Evolutionary conservation across 2,329 filamentous ascomycete genomes (phyloP), one percentile per base, ranked within the genome.

Genomic region (Sordariomycetes sp.): DNA sequence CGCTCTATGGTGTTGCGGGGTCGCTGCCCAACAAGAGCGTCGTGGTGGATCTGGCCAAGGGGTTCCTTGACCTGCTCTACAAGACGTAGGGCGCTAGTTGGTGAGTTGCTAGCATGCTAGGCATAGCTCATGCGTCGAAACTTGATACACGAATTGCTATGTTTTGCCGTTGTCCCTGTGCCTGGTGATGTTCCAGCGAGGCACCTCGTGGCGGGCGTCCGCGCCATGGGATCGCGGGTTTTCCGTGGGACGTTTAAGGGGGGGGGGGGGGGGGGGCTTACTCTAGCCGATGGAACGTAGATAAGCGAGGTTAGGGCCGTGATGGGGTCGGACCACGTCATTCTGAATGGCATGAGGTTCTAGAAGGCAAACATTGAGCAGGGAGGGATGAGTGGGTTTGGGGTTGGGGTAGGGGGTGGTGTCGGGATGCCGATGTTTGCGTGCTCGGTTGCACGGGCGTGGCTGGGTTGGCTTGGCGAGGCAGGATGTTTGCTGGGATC

Each of bases 21-120:
- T 95, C 89, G 66, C 72, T 99, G 70, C 94, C 94, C 1, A 95
- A 99, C 69, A 97, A 97, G 80, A 90, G 87, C 63, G 86, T 99
- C 36, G 90, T 99, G 35, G 89, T 89, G 62, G 89, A 95, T 65
- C 73, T 99, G 67, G 92, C 91, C 1, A 89, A 80, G 63, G 92
- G 90, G 0, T 99, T 97, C 71, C 76, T 97, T 67, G 91, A 97
- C 73, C 86, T 94, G 56, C 69, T 96, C 70, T 96, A 96, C 72
- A 95, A 95, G 76, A 86, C 86, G 60, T 94, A 74, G 22, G n/a
- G n/a, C 36, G 6, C 39, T 22, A 20, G 6, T 73, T 53, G 58
- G 39, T 45, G n/a, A 17, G 13, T 15, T 7, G 17, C n/a, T 45
- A 45, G 39, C n/a, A 45, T 45, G 39, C 39, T 15, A 45, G 15